Conservation (phyloP, 1,284 basidiomycete genomes). For the Marasmius sp. region DNA sequence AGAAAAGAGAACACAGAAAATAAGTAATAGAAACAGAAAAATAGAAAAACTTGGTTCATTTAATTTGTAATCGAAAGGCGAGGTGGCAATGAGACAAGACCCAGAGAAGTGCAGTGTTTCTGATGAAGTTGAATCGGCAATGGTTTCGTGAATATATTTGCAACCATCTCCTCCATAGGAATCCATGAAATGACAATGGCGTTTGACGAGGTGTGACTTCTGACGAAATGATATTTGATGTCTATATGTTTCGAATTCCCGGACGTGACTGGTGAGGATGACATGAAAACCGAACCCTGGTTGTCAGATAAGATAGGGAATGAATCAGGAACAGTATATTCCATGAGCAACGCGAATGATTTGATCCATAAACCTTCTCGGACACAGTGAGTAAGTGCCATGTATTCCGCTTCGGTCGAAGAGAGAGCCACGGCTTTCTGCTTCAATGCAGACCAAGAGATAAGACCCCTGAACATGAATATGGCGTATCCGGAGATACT, state of each 20-base stretch:
- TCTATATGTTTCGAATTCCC: neutral
- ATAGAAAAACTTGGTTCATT: neutral
- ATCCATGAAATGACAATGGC: neutral
- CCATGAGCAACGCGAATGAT: neutral
- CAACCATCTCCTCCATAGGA: neutral
- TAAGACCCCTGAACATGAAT: conserved; percentile 6
- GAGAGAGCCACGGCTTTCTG: conserved; percentile 16
- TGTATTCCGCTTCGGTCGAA: conserved; percentile 8
- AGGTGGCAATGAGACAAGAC: neutral
- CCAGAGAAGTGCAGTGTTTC: neutral
- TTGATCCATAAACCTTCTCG: conserved; percentile 11
- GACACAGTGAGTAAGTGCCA: neutral
- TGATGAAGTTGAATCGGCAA: neutral
- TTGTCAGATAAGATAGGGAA: neutral
- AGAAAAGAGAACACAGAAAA: no score
- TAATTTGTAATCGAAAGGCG: neutral
- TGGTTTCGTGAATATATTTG: conserved; percentile 3
- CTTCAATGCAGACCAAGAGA: conserved; percentile 17
- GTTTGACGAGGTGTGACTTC: neutral
- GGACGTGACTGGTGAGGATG: neutral
- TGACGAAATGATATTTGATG: neutral
- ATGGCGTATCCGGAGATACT: conserved; percentile 18
- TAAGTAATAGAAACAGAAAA: no score
- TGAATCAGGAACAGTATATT: neutral
- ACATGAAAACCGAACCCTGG: neutral